These are phyloP conservation scores for sunflower (Helianthus annuus) DNA, from an alignment of 129 eudicot species.

Conservation along the genomic window DNA sequence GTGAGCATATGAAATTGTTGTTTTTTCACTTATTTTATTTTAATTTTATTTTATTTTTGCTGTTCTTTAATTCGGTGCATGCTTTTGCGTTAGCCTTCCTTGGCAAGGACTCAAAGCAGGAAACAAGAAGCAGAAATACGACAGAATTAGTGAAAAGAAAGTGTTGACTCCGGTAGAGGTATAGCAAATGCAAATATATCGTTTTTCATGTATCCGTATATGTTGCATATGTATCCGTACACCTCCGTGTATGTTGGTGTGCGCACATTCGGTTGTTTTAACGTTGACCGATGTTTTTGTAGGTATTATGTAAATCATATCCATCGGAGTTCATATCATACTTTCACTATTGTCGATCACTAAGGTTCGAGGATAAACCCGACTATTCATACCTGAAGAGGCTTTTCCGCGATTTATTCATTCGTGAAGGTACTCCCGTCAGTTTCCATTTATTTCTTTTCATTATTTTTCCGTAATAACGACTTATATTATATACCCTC, in stretches of 20 bases:
- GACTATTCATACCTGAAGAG: constrained; percentile 95
- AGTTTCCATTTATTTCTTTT: neutral
- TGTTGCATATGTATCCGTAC: neutral
- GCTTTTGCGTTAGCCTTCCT: constrained; percentile 71
- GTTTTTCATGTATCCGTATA: neutral
- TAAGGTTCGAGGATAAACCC: constrained; percentile 96
- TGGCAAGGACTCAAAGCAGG: constrained; percentile 99
- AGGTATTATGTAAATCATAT: constrained; percentile 95
- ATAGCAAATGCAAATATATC: neutral
- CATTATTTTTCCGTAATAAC: neutral
- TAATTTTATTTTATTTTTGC: neutral
- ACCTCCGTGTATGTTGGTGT: neutral
- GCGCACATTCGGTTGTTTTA: neutral
- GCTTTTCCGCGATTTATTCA: constrained; percentile 93
- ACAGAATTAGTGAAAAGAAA: constrained; percentile 93
- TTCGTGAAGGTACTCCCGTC: constrained; percentile 72
- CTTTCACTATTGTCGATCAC: constrained; percentile 91
- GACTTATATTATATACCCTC: constrained; percentile 9
- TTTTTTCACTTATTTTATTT: neutral
- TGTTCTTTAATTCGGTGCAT: neutral
- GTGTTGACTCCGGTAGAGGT: constrained; percentile 97
- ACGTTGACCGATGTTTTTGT: neutral
- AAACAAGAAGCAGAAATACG: constrained; percentile 97
- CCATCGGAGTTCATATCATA: constrained; percentile 94
- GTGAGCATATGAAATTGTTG: constrained; percentile 34